These are phyloP conservation scores for Flaveria brownii DNA, from an alignment of 129 eudicot genomes.

Conservation along the genomic window DNA sequence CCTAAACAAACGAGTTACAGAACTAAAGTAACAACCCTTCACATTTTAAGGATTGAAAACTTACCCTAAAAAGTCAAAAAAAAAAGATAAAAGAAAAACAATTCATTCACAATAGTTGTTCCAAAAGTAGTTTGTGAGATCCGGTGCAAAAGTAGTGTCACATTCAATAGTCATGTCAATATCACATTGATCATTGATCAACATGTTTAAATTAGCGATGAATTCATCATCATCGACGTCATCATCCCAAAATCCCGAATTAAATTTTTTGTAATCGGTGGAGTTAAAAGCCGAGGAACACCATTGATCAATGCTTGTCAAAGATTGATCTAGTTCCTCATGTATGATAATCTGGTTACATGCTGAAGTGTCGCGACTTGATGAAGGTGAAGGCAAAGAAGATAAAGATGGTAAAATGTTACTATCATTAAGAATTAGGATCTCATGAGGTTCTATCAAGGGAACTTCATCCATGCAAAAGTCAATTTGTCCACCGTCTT, in stretches of 20 bases:
- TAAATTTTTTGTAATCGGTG: conserved; percentile 28
- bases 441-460: conserved; percentile 72
- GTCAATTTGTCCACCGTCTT: conserved; percentile 21
- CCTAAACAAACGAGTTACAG: conserved; percentile 20
- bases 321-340: conserved; percentile 34
- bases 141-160: conserved; percentile 22
- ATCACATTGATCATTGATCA: conserved; percentile 43
- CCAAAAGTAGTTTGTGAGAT: conserved; percentile 35
- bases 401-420: conserved; percentile 32
- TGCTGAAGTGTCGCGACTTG: conserved; percentile 27
- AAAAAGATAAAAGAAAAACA: not conserved
- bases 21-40: not conserved
- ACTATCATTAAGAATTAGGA: conserved; percentile 32
- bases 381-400: conserved; percentile 41
- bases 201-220: conserved; percentile 42
- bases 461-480: conserved; percentile 72
- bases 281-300: conserved; percentile 17
- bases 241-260: conserved; percentile 40
- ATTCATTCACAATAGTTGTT: conserved; percentile 43
- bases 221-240: conserved; percentile 30
- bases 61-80: conserved; percentile 16
- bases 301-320: conserved; percentile 49
- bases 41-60: conserved; percentile 15
- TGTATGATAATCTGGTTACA: conserved; percentile 16
- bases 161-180: conserved; percentile 22